Base-by-base conservation (phyloP, 805 yeast species). In the Candida incommunis region DNA sequence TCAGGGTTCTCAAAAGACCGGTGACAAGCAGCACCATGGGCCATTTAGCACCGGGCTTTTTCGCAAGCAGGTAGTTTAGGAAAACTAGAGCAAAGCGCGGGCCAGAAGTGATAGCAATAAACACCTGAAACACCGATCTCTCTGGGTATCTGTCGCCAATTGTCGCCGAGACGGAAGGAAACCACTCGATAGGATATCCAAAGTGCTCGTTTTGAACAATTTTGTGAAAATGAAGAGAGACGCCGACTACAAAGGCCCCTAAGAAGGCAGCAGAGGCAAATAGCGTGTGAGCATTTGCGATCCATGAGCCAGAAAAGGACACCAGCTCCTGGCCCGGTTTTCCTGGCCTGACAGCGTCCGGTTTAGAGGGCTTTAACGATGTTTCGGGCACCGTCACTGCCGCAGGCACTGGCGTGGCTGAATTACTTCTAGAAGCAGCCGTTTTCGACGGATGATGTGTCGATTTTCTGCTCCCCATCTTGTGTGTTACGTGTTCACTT, bases 141-240 rank as follows among this genome's bases (percentile, higher is more conserved):
- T 92, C 98, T 0, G 98, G 98, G 60, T 87, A 92, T 48, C 96
- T 65, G 60, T 92, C 98, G 41, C 98, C 98, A 58, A 92, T 92
- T 1, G 98, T 76, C 1, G 98, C 97, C 29, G 94, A 82, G 2
- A 92, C 98, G 56, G 94, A 81, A 2, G 98, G 98, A 59, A 92
- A 90, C 97, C 98, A 92, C 62, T 92, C 98, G 48, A 88, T 92
- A 2, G 98, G 98, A 59, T 86, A 92, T 1, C 95, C 94, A 58
- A 69, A 88, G 51, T 76, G 75, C 42, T 88, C 82, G 60, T 92
- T 92, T 56, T 78, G 70, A 9, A 92, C 95, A 58, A 92, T 92
- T 60, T 92, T 87, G 48, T 81, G 67, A 64, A 78, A 92, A 63
- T 90, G 98, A 22, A 90, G 69, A 44, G 69, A 69, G 49, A 76